A percentile compares a stretch with the other conserved stretches of the same genome.
phyloP scores from a whole-genome alignment of 106 monocot genomes.

The Dioscorea zingiberensis region DNA sequence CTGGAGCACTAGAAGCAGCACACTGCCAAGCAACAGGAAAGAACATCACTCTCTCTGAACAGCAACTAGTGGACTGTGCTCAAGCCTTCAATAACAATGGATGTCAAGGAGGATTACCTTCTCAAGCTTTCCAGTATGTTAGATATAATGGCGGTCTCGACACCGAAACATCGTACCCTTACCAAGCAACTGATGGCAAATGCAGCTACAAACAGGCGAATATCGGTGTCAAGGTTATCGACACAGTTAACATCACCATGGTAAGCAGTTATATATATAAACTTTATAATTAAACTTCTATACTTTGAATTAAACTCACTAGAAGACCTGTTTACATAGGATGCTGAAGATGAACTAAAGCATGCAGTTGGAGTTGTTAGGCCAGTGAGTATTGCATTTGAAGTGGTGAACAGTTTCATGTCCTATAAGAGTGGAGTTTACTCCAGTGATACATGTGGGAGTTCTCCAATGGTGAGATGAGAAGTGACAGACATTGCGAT shows the following conservation, averaged over 20 bases:
- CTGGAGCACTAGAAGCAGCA: conserved; percentile 82
- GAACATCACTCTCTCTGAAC: conserved; percentile 66
- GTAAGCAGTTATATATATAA: too few species aligned
- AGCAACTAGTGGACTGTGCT: conserved; percentile 88
- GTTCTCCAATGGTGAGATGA: conserved; percentile 59
- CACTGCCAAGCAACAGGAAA: conserved; percentile 75
- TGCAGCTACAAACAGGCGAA: conserved; percentile 46
- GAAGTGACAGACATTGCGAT: too few species aligned
- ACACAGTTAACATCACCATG: conserved; percentile 53
- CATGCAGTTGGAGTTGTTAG: conserved; percentile 86
- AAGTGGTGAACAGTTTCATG: conserved; percentile 64
- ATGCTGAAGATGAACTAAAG: conserved; percentile 81
- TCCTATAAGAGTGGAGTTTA: conserved; percentile 79
- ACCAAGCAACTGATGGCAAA: conserved; percentile 48
- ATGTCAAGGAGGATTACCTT: conserved; percentile 75
- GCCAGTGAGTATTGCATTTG: conserved; percentile 87
- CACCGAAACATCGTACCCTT: conserved; percentile 82
- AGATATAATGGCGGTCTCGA: conserved; percentile 85
- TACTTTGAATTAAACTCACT: too few species aligned
- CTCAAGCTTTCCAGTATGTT: conserved; percentile 83
- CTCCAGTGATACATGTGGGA: conserved; percentile 68
- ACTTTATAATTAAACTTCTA: too few species aligned
- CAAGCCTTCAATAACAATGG: conserved; percentile 71
- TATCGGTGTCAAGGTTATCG: conserved; percentile 61
- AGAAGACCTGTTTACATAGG: conserved; percentile 47